phyloP scores from a whole-genome alignment of 192 early-diverging fungal species.

The Linnemannia exigua region DNA sequence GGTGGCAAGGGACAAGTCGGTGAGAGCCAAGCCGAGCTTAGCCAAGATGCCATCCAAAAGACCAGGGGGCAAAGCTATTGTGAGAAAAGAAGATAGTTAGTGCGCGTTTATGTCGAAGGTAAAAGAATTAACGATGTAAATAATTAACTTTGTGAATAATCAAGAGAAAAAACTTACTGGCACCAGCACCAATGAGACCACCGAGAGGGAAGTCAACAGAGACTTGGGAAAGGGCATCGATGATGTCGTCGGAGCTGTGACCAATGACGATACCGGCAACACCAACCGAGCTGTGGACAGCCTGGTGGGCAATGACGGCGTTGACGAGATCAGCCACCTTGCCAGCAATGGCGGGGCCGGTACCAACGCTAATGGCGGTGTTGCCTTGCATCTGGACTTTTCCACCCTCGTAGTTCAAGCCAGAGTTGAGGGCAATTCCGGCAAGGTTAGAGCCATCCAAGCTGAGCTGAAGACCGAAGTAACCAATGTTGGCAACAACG shows the following conservation, averaged over 20 bases:
- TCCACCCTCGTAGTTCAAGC: conserved; percentile 43
- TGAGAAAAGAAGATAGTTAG: neutral
- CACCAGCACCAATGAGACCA: conserved; percentile 31
- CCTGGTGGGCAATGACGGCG: conserved; percentile 47
- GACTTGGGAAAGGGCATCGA: conserved; percentile 44
- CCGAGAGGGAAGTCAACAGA: conserved; percentile 32
- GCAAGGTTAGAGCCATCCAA: conserved; percentile 41
- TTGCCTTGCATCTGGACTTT: conserved; percentile 39
- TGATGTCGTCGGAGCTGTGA: conserved; percentile 32
- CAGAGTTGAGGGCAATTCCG: conserved; percentile 36
- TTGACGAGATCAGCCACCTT: conserved; percentile 50
- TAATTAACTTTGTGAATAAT: neutral
- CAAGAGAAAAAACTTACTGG: conserved; percentile 14
- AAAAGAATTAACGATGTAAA: neutral
- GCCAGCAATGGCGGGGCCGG: conserved; percentile 30
- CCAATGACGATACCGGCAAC: conserved; percentile 46
- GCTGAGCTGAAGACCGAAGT: conserved; percentile 47
- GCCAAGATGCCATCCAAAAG: conserved; percentile 25
- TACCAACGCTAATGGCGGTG: conserved; percentile 40
- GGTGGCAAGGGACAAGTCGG: conserved; percentile 43
- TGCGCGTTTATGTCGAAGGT: neutral
- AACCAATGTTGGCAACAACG: conserved; percentile 52
- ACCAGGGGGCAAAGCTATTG: conserved; percentile 34
- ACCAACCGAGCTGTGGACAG: conserved; percentile 36
- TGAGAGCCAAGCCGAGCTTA: conserved; percentile 38